phyloP scores from a whole-genome alignment of 768 basidiomycete genomes.

The Mycena rosella region DNA sequence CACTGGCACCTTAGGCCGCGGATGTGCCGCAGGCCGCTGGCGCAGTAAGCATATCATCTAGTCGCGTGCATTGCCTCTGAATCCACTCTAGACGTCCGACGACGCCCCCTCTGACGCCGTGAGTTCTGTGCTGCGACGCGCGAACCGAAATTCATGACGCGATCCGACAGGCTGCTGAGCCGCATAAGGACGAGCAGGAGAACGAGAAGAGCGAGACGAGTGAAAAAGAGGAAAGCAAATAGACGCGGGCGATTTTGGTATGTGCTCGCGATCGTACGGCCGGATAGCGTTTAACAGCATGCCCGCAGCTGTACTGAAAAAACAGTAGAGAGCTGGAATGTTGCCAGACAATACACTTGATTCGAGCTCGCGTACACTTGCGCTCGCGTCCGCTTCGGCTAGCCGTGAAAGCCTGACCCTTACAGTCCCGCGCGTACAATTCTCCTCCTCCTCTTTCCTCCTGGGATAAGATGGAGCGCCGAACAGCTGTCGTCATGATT shows the following conservation, averaged over 20 bases:
- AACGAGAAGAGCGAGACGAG: too few relatives aligned
- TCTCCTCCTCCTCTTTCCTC: too few relatives aligned
- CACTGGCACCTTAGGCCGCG: constrained; percentile 36
- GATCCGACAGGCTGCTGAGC: constrained; percentile 20
- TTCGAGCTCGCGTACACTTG: too few relatives aligned
- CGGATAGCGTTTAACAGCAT: background rate
- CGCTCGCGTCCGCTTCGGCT: background rate
- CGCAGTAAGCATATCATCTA: constrained; percentile 38
- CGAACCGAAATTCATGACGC: background rate
- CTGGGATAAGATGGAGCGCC: too few relatives aligned
- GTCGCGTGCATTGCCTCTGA: constrained; percentile 5
- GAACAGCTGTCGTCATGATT: too few relatives aligned
- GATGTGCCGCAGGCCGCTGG: constrained; percentile 46
- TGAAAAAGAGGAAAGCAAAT: constrained; percentile 23
- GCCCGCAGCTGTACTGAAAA: background rate
- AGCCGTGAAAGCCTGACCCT: background rate
- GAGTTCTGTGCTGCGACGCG: background rate
- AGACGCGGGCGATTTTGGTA: constrained; percentile 10
- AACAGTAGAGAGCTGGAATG: constrained; percentile 9
- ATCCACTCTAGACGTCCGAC: constrained; percentile 11
- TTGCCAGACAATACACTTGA: background rate
- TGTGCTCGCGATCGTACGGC: background rate
- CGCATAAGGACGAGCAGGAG: constrained; percentile 22
- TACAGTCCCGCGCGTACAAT: too few relatives aligned
- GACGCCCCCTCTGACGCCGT: constrained; percentile 22